Evolutionary conservation across 441 rosid genomes (phyloP).

Genomic region (Pelargonium fulgidum): DNA sequence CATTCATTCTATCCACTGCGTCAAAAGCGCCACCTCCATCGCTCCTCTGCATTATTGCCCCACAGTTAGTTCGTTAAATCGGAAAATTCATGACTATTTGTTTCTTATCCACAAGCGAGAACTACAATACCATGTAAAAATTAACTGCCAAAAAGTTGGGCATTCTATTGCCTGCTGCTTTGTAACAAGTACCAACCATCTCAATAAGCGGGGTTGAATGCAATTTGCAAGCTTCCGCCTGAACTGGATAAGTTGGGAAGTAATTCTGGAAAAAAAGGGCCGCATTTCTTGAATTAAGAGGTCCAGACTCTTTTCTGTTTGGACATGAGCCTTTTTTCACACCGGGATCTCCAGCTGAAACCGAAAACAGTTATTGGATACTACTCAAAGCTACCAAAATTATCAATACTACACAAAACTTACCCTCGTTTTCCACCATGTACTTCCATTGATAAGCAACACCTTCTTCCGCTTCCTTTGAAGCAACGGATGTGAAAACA

Average conservation of each 20-base stretch:
- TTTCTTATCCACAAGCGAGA: constrained; percentile 9
- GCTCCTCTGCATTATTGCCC: constrained; percentile 59
- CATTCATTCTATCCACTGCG: constrained; percentile 70
- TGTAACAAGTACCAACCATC: constrained; percentile 79
- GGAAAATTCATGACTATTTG: constrained; percentile 9
- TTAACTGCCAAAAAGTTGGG: constrained; percentile 88
- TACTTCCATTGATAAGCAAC: constrained; percentile 92
- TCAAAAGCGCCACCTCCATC: constrained; percentile 90
- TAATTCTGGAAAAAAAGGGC: constrained; percentile 83
- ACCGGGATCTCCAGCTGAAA: constrained; percentile 94
- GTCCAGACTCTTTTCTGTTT: constrained; percentile 68
- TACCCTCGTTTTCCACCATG: constrained; percentile 75
- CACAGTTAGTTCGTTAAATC: constrained; percentile 20
- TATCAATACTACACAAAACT: constrained; percentile 22
- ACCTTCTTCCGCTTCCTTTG: constrained; percentile 95
- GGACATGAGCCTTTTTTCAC: constrained; percentile 79
- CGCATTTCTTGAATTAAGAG: constrained; percentile 53
- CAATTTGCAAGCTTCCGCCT: constrained; percentile 79
- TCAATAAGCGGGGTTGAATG: constrained; percentile 68
- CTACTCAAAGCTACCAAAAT: background rate
- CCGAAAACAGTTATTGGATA: constrained; percentile 17
- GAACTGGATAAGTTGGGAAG: constrained; percentile 78
- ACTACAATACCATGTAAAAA: constrained; percentile 72
- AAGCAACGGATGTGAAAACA: constrained; percentile 80
- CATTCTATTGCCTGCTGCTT: constrained; percentile 65